Percentiles rank a stretch among this genome's conserved stretches.
Evolutionary conservation across 805 yeast genomes (phyloP).

Genomic region (Kuraishia molischiana): DNA sequence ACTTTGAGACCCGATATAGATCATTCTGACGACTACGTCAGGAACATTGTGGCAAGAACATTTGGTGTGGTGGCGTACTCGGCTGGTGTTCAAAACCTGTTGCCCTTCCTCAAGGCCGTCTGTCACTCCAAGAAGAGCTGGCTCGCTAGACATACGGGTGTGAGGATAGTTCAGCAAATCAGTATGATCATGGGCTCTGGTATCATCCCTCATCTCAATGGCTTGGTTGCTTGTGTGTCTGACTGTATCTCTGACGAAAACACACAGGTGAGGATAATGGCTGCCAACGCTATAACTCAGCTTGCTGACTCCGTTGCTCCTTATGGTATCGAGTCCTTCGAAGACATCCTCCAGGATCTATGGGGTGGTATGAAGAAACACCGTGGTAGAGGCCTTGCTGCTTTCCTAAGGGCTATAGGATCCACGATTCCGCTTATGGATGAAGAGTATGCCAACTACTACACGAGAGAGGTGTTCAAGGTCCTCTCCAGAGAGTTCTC

Average conservation of each 20-base stretch:
- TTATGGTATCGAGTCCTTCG: conserved; percentile 85
- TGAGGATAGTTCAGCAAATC: conserved; percentile 65
- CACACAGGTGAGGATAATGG: conserved; percentile 50
- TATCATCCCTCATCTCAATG: conserved; percentile 62
- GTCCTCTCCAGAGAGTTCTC: conserved; percentile 62
- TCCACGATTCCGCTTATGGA: conserved; percentile 80
- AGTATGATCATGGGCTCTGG: conserved; percentile 62
- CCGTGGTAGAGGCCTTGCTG: conserved; percentile 69
- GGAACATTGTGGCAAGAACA: conserved; percentile 68
- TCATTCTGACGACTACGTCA: conserved; percentile 68
- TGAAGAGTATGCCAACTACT: conserved; percentile 68
- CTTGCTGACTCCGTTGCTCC: conserved; percentile 80
- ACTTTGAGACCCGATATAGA: conserved; percentile 76
- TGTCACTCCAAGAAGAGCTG: conserved; percentile 67
- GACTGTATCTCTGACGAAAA: conserved; percentile 60
- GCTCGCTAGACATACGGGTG: conserved; percentile 81
- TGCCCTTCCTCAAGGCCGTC: conserved; percentile 80
- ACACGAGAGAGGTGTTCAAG: conserved; percentile 63
- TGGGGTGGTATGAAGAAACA: conserved; percentile 75
- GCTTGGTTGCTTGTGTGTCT: conserved; percentile 50
- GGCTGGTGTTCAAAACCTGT: conserved; percentile 55
- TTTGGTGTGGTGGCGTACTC: conserved; percentile 80
- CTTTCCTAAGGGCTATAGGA: conserved; percentile 71
- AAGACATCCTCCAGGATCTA: conserved; percentile 57
- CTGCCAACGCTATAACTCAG: conserved; percentile 65